Evolutionary conservation across 192 early-diverging fungal genomes (phyloP).

Genomic region (Dimargaris cristalligena): DNA sequence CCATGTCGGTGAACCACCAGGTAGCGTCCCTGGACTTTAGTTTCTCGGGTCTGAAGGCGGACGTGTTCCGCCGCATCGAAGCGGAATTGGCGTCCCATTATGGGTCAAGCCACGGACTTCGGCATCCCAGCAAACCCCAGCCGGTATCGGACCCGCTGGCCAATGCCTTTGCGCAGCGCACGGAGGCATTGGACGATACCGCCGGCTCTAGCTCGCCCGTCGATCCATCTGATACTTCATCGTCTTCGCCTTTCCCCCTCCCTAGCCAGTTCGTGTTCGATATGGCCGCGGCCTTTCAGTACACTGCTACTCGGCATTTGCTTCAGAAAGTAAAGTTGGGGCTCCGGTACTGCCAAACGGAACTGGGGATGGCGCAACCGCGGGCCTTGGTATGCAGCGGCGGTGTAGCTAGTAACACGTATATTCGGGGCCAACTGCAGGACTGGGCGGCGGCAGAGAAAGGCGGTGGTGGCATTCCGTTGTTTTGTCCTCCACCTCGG

Average conservation of each 20-base stretch:
- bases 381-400: conserved; percentile 52
- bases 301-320: conserved; percentile 36
- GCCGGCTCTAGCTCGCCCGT: no score
- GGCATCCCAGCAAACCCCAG: not conserved
- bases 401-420: conserved; percentile 57
- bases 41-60: conserved; percentile 59
- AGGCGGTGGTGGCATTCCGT: conserved; percentile 27
- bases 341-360: conserved; percentile 22
- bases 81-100: no score
- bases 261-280: conserved; percentile 21
- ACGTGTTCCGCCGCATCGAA: conserved; percentile 35
- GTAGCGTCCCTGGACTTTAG: conserved; percentile 39
- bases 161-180: no score
- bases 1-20: conserved; percentile 38
- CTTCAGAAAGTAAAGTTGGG: conserved; percentile 44
- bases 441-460: conserved; percentile 18
- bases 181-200: no score
- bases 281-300: conserved; percentile 58
- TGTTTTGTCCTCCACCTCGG: conserved; percentile 58
- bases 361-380: conserved; percentile 15
- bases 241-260: no score
- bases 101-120: no score
- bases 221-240: no score
- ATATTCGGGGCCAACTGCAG: conserved; percentile 29
- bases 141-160: not conserved